These are phyloP conservation scores for Agaricus bisporus DNA, from an alignment of 768 basidiomycete species.

Conservation along the genomic window DNA sequence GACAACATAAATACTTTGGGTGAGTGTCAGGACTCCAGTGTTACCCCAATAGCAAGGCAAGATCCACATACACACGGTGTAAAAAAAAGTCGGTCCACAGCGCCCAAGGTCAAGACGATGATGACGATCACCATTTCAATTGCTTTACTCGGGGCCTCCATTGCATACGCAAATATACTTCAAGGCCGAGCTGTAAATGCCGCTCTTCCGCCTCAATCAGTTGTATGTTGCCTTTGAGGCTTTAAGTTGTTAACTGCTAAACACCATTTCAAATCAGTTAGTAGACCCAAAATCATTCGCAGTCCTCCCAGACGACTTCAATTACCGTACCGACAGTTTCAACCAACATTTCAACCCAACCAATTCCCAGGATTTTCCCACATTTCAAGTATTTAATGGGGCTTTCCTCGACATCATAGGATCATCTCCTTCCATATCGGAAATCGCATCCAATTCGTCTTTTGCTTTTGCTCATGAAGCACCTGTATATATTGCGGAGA, in stretches of 20 bases:
- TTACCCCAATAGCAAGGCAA: neutral
- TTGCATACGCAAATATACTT: neutral
- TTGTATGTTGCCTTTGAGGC: constrained; percentile 17
- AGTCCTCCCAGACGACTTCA: constrained; percentile 39
- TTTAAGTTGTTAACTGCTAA: neutral
- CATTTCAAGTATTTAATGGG: constrained; percentile 49
- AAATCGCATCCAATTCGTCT: constrained; percentile 53
- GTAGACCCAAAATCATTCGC: constrained; percentile 45
- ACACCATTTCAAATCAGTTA: constrained; percentile 26
- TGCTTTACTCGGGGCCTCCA: neutral
- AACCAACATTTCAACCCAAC: constrained; percentile 54
- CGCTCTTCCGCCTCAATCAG: constrained; percentile 23
- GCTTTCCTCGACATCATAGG: constrained; percentile 60
- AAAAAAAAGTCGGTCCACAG: neutral
- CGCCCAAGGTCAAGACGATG: neutral
- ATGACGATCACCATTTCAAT: neutral
- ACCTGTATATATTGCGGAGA: constrained; percentile 58
- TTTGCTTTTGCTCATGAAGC: constrained; percentile 80
- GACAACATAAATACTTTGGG: neutral
- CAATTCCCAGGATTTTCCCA: constrained; percentile 40
- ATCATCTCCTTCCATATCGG: constrained; percentile 44
- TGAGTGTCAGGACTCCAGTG: too few relatives aligned
- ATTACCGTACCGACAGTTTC: constrained; percentile 32
- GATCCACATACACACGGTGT: neutral
- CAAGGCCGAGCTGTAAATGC: neutral